Evolutionary conservation across 2,329 filamentous ascomycete genomes (phyloP).

Genomic region (Talaromyces pinophilus): DNA sequence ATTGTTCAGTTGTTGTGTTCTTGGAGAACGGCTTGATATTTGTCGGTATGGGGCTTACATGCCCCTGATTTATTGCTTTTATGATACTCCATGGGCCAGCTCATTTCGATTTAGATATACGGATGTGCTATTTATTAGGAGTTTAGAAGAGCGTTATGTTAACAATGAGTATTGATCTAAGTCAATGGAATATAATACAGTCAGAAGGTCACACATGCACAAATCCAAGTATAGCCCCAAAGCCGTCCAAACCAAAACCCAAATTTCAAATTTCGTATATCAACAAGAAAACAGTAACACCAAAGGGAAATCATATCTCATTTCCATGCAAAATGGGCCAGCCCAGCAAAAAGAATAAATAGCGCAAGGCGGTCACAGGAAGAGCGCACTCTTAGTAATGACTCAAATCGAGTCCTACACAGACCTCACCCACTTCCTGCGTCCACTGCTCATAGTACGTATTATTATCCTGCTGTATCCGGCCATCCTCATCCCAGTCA

Average conservation of each 20-base stretch:
- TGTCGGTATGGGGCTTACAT: not conserved
- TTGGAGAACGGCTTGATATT: slow-evolving; percentile 29
- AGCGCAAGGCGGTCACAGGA: not conserved
- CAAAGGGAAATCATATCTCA: not conserved
- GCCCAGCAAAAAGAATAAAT: slow-evolving; percentile 13
- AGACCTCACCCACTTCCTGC: slow-evolving; percentile 38
- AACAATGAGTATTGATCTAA: not conserved
- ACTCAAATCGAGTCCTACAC: slow-evolving; percentile 41
- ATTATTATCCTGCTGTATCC: slow-evolving; percentile 37
- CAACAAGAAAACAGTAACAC: slow-evolving; percentile 1
- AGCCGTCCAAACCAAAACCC: not conserved
- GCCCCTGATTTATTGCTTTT: slow-evolving; percentile 1
- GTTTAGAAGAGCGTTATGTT: not conserved
- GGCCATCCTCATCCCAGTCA: slow-evolving; percentile 38
- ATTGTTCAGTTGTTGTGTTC: not conserved
- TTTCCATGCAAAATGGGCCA: slow-evolving; percentile 12
- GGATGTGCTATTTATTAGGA: not conserved
- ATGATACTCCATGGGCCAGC: slow-evolving; percentile 14
- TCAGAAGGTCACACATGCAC: not conserved
- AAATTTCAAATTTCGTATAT: not conserved
- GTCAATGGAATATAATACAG: not conserved
- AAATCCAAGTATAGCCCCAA: not conserved
- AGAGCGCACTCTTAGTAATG: slow-evolving; percentile 5
- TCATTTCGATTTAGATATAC: not conserved
- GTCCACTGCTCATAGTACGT: slow-evolving; percentile 42